Base-by-base conservation (phyloP, 192 early-diverging fungal genomes). In the Coemansia sp. region DNA sequence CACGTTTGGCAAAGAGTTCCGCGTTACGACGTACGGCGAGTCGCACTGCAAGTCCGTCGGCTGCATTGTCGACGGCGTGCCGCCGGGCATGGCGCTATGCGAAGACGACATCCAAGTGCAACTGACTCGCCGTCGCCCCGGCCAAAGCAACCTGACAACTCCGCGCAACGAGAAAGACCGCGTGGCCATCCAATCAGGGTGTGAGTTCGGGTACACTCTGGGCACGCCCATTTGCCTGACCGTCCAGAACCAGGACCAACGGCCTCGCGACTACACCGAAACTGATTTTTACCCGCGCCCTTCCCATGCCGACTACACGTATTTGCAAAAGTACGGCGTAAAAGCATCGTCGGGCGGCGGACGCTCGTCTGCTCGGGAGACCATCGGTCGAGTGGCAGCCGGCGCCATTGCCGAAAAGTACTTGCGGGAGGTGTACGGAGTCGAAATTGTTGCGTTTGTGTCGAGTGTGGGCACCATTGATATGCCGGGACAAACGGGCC, bases 391-490 rank as follows among this genome's bases (percentile, higher is more conserved):
- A 38, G 95, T 98, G 15, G 95, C 97, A 6, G 94, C 93, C 10
- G 92, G 94, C 49, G 94, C 92, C n/a, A 87, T 98, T 49, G 97
- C 97, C n/a, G 95, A 98, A 86, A 96, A 98, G 79, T 98, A 90
- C 75, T 76, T 98, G 57, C 79, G 75, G n/a, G 67, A 89, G 41
- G 90, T 85, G 0, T 83, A 89, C 59, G 88, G 89, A 17, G 88
- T 96, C 2, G 97, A 98, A 70, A 88, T 98, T 65, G 91, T 98
- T 8, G 95, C 94, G 4, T 98, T 98, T 84, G 94, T 97, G 21
- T 85, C 85, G 1, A 91, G 92, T 15, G 92, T 98, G 21, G 95
- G 95, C 25, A 73, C 83, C 50, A 86, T 96, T 1, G 76, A 83
- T 56, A 91, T 98, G 89, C 80, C 85, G 15, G 64, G 55, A 23